These are phyloP conservation scores for Bacidia rubella DNA, from an alignment of 495 filamentous ascomycete genomes.

Conservation along the genomic window DNA sequence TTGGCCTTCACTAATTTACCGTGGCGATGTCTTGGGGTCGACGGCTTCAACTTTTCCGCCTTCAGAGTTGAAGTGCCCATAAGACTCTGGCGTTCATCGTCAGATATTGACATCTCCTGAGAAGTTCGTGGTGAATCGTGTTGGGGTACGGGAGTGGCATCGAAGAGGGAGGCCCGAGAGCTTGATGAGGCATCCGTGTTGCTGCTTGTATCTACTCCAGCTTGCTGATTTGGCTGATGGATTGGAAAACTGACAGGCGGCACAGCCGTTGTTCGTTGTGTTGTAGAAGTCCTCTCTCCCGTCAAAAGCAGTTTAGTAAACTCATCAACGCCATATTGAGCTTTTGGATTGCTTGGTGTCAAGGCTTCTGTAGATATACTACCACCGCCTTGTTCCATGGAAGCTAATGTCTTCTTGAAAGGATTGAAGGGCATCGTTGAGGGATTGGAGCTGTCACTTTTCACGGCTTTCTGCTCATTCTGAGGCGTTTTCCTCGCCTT, in stretches of 20 bases:
- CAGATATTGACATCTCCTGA: conserved; percentile 26
- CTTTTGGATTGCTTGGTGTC: conserved; percentile 17
- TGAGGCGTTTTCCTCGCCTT: conserved; percentile 9
- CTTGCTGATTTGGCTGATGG: conserved; percentile 10
- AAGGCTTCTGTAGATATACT: background rate
- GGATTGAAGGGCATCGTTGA: conserved; percentile 11
- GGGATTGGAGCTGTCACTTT: background rate
- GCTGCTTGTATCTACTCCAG: conserved; percentile 29
- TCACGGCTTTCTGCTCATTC: conserved; percentile 1
- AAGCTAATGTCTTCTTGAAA: conserved; percentile 11
- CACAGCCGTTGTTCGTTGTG: background rate
- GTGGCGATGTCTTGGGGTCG: conserved; percentile 51
- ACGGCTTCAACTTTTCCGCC: conserved; percentile 31
- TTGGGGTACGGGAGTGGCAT: conserved; percentile 20
- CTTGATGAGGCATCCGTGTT: conserved; percentile 34
- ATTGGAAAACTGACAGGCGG: conserved; percentile 13
- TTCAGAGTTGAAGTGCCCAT: conserved; percentile 15
- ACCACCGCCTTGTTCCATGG: background rate
- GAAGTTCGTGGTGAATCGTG: conserved; percentile 34
- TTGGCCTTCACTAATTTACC: conserved; percentile 48
- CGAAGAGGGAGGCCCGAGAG: conserved; percentile 33
- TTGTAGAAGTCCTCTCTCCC: conserved; percentile 25
- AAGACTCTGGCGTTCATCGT: conserved; percentile 28
- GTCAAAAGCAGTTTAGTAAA: conserved; percentile 49
- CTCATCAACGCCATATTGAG: conserved; percentile 45